Evolutionary conservation across 768 basidiomycete genomes (phyloP), one percentile per base, ranked within the genome.

Genomic region (Ramaria sp.): DNA sequence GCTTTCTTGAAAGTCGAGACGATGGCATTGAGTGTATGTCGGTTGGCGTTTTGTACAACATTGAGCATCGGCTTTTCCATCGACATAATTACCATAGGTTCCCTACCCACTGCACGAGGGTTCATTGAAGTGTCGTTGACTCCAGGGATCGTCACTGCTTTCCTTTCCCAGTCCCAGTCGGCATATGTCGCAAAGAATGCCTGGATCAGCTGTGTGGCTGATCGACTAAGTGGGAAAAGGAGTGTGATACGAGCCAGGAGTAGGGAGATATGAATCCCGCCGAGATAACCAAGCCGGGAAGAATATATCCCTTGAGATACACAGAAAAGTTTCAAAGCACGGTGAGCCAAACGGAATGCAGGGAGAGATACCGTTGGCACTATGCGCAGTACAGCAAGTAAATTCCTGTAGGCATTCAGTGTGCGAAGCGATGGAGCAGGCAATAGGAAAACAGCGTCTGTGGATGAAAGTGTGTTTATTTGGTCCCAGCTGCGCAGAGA

Each of bases 221-320:
- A 39, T 3, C 48, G 48, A 3, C 24, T 22, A 12, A 27, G 38
- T 6, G 55, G 49, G 4, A 50, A 49, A 4, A 18, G 25, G 5
- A 58, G 28, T 6, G 56, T 39, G 16, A 62, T 38, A 15, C 57
- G 58, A 18, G 55, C 44, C 15, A 63, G 54, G 8, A 63, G 54
- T 13, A 63, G 44, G 10, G 62, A 57, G 10, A 63, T 28, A 52
- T 63, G 62, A 36, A 63, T 57, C n/a, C 62, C 62, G 7, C 62
- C 62, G 4, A 63, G 58, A 44, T 60, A 63, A 1, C 62, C 62
- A 39, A 60, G 59, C 3, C 61, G 59, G 18, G 59, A 38, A 2
- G 56, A 48, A 25, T 15, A 57, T 9, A 63, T 56, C 12, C 62
- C 62, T 36, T 56, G 59, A 7, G 30, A 38, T n/a, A 48, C 47